Evolutionary conservation across 1,139 yeast species (phyloP).

Genomic region (Kazachstania sp.): DNA sequence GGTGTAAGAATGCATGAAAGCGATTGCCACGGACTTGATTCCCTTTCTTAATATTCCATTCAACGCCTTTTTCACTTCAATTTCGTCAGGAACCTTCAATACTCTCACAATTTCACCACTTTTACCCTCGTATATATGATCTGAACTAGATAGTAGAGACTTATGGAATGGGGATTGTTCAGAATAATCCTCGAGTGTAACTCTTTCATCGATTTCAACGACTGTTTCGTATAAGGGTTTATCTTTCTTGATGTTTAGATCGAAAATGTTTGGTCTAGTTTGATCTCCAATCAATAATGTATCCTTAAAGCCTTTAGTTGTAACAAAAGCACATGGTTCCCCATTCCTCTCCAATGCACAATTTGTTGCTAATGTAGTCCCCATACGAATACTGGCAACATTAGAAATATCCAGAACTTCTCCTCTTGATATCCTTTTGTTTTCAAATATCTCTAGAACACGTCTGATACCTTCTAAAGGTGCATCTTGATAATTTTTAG

Average conservation of each 20-base stretch:
- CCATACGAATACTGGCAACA: constrained; percentile 59
- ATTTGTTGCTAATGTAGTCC: constrained; percentile 76
- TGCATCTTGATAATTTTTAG: constrained; percentile 77
- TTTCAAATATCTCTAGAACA: constrained; percentile 52
- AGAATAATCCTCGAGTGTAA: constrained; percentile 57
- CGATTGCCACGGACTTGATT: constrained; percentile 56
- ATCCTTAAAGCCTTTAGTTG: constrained; percentile 49
- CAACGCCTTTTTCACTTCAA: constrained; percentile 36
- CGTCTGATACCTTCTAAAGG: constrained; percentile 86
- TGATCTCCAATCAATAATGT: constrained; percentile 62
- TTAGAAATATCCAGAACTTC: constrained; percentile 38
- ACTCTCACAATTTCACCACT: constrained; percentile 60
- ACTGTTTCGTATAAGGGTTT: constrained; percentile 53
- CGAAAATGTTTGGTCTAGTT: constrained; percentile 57
- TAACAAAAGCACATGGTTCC: constrained; percentile 41
- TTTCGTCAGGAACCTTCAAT: constrained; percentile 40
- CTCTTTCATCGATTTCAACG: constrained; percentile 60
- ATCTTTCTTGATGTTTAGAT: constrained; percentile 50
- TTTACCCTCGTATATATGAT: constrained; percentile 40
- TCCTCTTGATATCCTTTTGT: constrained; percentile 44
- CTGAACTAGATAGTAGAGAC: constrained; percentile 25
- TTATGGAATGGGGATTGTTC: constrained; percentile 43
- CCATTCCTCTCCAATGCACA: constrained; percentile 54
- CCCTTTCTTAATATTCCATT: constrained; percentile 44
- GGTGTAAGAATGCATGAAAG: constrained; percentile 62